Evolutionary conservation across 2,329 filamentous ascomycete genomes (phyloP), one percentile per base, ranked within the genome.

Genomic region (Claviceps sp.): DNA sequence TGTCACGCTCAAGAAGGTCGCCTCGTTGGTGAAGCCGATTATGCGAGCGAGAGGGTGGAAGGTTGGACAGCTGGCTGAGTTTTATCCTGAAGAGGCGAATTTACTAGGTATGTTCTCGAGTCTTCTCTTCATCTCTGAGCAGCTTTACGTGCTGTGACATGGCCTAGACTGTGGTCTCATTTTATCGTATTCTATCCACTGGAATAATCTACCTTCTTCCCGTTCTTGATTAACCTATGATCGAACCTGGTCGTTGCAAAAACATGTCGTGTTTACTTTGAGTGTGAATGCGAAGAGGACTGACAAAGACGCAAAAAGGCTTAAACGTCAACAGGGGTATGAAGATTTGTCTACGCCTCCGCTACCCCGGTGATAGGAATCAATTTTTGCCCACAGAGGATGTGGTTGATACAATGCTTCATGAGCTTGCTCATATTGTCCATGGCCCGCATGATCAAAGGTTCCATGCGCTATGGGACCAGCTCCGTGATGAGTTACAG

Each of bases 21-120:
- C 89, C 2, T 95, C 89, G 26, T 70, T 94, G 53, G 90, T 96
- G 56, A 96, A 95, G 66, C 91, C 91, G 17, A 87, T 97, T 56
- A 97, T 97, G 90, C 78, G 89, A 57, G 88, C 88, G 47, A 81
- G 87, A 44, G 76, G 76, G 52, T 97, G 89, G 87, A 84, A 74
- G 56, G 87, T 97, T 38, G 76, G 78, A 30, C 80, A 86, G 47
- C 76, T 97, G 16, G 81, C 83, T 48, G 91, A 97, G 65, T 95
- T 97, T 68, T 86, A 87, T 55, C 91, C 91, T 1, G 73, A 80
- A 13, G 77, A 93, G 59, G 68, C 73, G 37, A 86, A 85, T 58
- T 73, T 95, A 1, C 70, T 95, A 42, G 90, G 87, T 75, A 67
- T 44, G 67, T 59, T 50, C 30, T 48, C 14, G 13, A 24, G 2